Conservation (phyloP, 257 asterid species). For the Solanum sitiens region DNA sequence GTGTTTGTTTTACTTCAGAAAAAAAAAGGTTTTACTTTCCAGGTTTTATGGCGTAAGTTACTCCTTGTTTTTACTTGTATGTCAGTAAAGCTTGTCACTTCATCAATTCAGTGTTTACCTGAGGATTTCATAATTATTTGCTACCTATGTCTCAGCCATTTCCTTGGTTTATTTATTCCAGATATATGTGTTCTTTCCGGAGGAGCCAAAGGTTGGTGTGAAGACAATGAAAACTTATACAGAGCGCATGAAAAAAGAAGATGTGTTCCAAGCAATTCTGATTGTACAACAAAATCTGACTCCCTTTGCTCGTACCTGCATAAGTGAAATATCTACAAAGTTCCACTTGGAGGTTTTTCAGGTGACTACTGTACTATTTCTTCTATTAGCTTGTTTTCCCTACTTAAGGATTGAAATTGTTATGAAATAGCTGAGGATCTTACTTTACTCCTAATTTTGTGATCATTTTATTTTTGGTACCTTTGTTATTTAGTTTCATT, state of each 20-base stretch:
- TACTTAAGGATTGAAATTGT: neutral
- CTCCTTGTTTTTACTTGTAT: neutral
- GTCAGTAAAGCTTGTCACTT: neutral
- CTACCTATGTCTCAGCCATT: neutral
- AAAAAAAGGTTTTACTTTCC: neutral
- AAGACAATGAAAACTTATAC: constrained; percentile 70
- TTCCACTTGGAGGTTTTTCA: constrained; percentile 80
- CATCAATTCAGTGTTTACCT: neutral
- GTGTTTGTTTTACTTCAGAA: neutral
- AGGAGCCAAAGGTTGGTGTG: constrained; percentile 78
- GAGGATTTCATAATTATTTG: neutral
- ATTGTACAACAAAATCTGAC: constrained; percentile 83
- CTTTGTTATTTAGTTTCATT: neutral
- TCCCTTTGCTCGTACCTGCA: constrained; percentile 54
- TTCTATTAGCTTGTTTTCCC: neutral
- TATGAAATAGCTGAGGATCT: neutral
- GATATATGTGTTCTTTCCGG: constrained; percentile 87
- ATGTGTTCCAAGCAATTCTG: constrained; percentile 58
- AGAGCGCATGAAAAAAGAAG: constrained; percentile 71
- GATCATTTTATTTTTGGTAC: neutral
- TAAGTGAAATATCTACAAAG: constrained; percentile 63
- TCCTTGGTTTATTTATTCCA: constrained; percentile 16
- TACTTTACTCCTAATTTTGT: neutral
- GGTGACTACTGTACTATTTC: constrained; percentile 21
- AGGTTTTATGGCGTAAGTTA: neutral